Evolutionary conservation across 2,329 filamentous ascomycete species (phyloP).

Genomic region (Cadophora luteo-olivacea): DNA sequence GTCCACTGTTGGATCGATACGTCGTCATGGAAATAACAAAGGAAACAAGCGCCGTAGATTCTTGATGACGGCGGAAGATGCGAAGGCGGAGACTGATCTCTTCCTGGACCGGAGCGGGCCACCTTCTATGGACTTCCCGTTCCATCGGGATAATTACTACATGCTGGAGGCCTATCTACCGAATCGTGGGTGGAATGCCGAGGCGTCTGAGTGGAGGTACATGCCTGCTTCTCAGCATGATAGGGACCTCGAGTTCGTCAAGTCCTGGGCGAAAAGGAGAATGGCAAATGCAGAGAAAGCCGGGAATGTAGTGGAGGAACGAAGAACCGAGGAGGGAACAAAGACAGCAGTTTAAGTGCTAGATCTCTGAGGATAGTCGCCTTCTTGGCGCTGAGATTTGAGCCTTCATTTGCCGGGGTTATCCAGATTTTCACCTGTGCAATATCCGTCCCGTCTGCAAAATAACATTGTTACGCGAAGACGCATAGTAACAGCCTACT

Average conservation of each 20-base stretch:
- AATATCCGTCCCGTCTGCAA: too few species aligned
- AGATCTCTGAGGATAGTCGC: too few species aligned
- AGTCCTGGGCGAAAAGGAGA: constrained; percentile 28
- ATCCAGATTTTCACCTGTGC: too few species aligned
- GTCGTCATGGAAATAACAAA: constrained; percentile 55
- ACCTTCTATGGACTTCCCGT: constrained; percentile 58
- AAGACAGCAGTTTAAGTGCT: not conserved
- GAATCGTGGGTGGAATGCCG: constrained; percentile 58
- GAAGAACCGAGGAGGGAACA: not conserved
- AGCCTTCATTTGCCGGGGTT: too few species aligned
- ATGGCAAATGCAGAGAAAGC: not conserved
- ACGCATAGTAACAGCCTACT: too few species aligned
- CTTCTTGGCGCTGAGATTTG: too few species aligned
- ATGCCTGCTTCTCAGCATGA: constrained; percentile 32
- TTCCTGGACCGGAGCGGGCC: constrained; percentile 60
- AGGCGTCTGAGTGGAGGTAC: constrained; percentile 57
- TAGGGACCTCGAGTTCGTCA: constrained; percentile 31
- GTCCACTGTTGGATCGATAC: constrained; percentile 53
- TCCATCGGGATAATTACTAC: constrained; percentile 63
- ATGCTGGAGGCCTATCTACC: constrained; percentile 64
- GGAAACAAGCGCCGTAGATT: constrained; percentile 54
- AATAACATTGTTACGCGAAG: too few species aligned
- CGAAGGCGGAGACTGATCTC: constrained; percentile 52
- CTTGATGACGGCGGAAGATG: constrained; percentile 54
- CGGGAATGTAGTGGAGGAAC: not conserved